Conservation (phyloP, 768 basidiomycete genomes). For the Serendipita vermifera region DNA sequence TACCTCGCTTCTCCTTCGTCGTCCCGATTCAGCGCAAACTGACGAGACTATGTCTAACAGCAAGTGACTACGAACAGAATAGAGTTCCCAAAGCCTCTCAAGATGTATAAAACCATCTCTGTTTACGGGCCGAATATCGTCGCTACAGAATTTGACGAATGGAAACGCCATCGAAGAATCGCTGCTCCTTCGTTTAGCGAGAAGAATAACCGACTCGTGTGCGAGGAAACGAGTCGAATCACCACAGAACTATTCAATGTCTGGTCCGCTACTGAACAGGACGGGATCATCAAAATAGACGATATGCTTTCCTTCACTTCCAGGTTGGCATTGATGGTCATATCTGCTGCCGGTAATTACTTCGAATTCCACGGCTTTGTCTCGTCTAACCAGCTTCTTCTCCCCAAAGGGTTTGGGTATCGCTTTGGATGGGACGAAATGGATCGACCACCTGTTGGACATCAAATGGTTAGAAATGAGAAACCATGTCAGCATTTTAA, state of each 20-base stretch:
- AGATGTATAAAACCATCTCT: background rate
- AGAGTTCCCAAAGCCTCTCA: slow-evolving; percentile 4
- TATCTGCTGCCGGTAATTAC: background rate
- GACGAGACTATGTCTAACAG: background rate
- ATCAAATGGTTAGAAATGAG: background rate
- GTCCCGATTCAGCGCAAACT: background rate
- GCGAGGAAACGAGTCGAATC: slow-evolving; percentile 33
- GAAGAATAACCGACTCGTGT: slow-evolving; percentile 33
- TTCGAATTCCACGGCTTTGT: background rate
- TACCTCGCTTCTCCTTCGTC: too few species aligned
- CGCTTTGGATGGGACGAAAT: background rate
- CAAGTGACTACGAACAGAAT: background rate
- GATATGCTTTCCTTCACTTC: background rate
- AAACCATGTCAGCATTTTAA: too few species aligned
- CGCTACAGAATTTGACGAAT: background rate
- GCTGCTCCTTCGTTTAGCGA: slow-evolving; percentile 12
- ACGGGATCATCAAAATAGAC: background rate
- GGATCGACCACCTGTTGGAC: background rate
- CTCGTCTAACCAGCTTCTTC: background rate
- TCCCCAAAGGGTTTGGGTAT: background rate
- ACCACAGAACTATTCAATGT: slow-evolving; percentile 29
- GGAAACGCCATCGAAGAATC: background rate
- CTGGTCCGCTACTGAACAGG: background rate
- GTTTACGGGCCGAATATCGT: slow-evolving; percentile 8
- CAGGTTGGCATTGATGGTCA: slow-evolving; percentile 3